phyloP scores from a whole-genome alignment of 768 basidiomycete species.

The Zangia roseola region DNA sequence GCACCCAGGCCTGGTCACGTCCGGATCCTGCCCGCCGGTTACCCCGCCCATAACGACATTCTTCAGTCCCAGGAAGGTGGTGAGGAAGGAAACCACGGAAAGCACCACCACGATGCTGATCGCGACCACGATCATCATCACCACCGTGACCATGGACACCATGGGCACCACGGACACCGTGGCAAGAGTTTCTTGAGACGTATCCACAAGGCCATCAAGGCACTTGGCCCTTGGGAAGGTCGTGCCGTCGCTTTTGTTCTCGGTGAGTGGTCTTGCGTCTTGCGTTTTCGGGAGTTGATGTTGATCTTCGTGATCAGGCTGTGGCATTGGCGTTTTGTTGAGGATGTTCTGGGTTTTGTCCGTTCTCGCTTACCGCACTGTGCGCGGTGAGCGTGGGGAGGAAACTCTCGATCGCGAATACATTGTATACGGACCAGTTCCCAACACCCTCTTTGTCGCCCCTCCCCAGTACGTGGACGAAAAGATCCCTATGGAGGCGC shows the following conservation, averaged over 20 bases:
- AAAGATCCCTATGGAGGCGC: conserved; percentile 36
- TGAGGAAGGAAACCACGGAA: conserved; percentile 11
- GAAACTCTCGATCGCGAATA: conserved; percentile 40
- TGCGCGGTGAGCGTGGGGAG: conserved; percentile 46
- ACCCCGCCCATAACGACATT: background rate
- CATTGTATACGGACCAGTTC: conserved; percentile 45
- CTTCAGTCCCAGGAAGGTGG: conserved; percentile 5
- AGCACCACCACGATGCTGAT: conserved; percentile 1
- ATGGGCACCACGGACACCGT: conserved; percentile 17
- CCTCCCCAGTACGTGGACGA: conserved; percentile 64
- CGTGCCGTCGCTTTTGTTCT: conserved; percentile 81
- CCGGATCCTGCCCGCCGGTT: conserved; percentile 29
- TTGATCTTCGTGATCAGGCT: conserved; percentile 44
- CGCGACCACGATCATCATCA: background rate
- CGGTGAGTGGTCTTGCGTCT: conserved; percentile 41
- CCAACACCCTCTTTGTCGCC: conserved; percentile 46
- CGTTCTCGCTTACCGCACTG: conserved; percentile 57
- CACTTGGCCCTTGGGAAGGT: conserved; percentile 81
- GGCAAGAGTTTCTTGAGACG: conserved; percentile 53
- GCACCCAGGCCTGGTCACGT: conserved; percentile 19
- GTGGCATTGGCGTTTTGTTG: conserved; percentile 78
- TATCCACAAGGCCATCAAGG: conserved; percentile 61
- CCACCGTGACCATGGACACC: conserved; percentile 14
- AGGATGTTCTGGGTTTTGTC: conserved; percentile 78
- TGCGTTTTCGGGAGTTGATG: background rate